These are phyloP conservation scores for Boletus pseudopeckii DNA, from an alignment of 768 basidiomycete genomes.

Conservation along the genomic window DNA sequence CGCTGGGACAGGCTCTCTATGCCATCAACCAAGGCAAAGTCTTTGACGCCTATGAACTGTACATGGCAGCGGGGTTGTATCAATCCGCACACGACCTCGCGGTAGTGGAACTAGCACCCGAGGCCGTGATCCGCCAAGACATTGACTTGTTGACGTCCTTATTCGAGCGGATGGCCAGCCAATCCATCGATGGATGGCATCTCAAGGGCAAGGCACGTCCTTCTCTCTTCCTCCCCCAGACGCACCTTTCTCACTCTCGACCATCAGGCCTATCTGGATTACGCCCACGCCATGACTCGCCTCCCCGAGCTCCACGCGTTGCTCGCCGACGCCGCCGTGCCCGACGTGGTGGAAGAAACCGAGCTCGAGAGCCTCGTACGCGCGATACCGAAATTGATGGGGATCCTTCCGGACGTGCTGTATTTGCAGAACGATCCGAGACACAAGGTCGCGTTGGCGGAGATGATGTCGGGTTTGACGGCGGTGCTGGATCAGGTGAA, in stretches of 20 bases:
- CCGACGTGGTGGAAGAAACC: slow-evolving; percentile 43
- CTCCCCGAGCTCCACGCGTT: slow-evolving; percentile 54
- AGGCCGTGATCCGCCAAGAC: slow-evolving; percentile 65
- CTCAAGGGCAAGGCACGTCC: slow-evolving; percentile 71
- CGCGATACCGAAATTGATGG: slow-evolving; percentile 61
- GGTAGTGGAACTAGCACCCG: slow-evolving; percentile 83
- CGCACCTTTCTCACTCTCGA: slow-evolving; percentile 7
- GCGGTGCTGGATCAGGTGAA: slow-evolving; percentile 54
- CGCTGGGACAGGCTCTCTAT: slow-evolving; percentile 55
- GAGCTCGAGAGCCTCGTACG: slow-evolving; percentile 62
- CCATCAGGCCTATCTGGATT: slow-evolving; percentile 66
- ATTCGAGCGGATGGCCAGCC: slow-evolving; percentile 59
- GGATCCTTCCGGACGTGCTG: slow-evolving; percentile 65
- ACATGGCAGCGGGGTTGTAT: slow-evolving; percentile 65
- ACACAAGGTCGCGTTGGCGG: slow-evolving; percentile 66
- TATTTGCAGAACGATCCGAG: slow-evolving; percentile 54
- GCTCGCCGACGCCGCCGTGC: slow-evolving; percentile 38
- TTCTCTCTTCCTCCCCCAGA: neutral
- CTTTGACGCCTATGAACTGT: slow-evolving; percentile 74
- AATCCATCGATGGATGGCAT: slow-evolving; percentile 71
- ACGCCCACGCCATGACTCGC: slow-evolving; percentile 58
- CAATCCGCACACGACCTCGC: slow-evolving; percentile 80
- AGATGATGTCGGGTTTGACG: slow-evolving; percentile 68
- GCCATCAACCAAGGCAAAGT: slow-evolving; percentile 58
- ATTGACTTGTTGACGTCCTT: slow-evolving; percentile 61